Evolutionary conservation across 225 moss, liverwort and hornwort species (phyloP).

Genomic region (Thuidium tamariscinum): DNA sequence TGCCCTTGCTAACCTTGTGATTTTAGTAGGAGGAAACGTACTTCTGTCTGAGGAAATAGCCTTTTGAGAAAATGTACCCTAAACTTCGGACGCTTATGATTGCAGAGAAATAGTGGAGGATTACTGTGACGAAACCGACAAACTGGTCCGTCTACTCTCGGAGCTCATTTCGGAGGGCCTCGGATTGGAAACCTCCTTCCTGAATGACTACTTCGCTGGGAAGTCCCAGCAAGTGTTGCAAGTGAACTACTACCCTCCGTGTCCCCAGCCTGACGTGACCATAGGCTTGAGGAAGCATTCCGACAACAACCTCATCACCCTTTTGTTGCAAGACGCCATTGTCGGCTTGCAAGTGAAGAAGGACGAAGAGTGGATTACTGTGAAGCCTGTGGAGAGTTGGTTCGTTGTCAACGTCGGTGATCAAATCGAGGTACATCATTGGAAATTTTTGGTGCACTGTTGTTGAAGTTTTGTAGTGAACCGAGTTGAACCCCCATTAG

Average conservation of each 20-base stretch:
- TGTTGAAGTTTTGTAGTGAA: background rate
- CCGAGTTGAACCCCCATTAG: background rate
- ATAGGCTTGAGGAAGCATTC: slow-evolving; percentile 16
- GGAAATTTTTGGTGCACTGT: background rate
- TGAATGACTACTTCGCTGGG: slow-evolving; percentile 1
- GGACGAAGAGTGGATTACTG: slow-evolving; percentile 10
- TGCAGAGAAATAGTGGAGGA: background rate
- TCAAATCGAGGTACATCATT: slow-evolving; percentile 5
- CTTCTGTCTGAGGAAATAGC: background rate
- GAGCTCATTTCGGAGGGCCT: slow-evolving; percentile 18
- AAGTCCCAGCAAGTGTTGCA: slow-evolving; percentile 4
- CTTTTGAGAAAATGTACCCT: background rate
- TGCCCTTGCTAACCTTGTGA: background rate
- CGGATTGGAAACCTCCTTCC: background rate
- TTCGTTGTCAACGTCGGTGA: slow-evolving; percentile 15
- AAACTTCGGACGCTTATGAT: background rate
- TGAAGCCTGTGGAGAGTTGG: slow-evolving; percentile 8
- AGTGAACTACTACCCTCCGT: slow-evolving; percentile 12
- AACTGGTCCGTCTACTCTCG: background rate
- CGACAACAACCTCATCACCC: slow-evolving; percentile 11
- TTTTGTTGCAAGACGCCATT: background rate
- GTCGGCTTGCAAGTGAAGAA: slow-evolving; percentile 13
- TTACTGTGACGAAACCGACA: slow-evolving; percentile 1
- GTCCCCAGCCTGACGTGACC: slow-evolving; percentile 9
- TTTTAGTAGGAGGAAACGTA: too few species aligned